Evolutionary conservation across 2,329 filamentous ascomycete species (phyloP).

Genomic region (Cercospora sojina): DNA sequence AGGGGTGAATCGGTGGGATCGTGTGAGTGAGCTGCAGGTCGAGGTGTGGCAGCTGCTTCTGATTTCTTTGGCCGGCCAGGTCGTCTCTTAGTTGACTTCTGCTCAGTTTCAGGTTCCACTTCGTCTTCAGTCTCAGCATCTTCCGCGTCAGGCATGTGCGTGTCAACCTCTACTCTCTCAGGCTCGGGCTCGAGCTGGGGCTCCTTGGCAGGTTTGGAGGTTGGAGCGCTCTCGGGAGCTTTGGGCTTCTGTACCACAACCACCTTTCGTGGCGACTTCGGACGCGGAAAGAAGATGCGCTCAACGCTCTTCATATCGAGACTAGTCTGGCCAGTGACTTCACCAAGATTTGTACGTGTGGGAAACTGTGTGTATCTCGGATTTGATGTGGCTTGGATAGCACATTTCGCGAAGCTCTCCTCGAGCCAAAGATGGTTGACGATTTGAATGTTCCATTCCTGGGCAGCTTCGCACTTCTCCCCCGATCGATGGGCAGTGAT

Average conservation of each 20-base stretch:
- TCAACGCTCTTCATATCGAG: slow-evolving; percentile 73
- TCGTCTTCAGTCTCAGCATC: slow-evolving; percentile 12
- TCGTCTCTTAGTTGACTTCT: slow-evolving; percentile 31
- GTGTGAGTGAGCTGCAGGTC: slow-evolving; percentile 53
- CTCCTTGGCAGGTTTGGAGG: slow-evolving; percentile 20
- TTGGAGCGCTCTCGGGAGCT: slow-evolving; percentile 26
- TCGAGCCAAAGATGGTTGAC: slow-evolving; percentile 97
- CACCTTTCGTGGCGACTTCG: slow-evolving; percentile 30
- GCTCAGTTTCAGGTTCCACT: slow-evolving; percentile 12
- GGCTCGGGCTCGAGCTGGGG: slow-evolving; percentile 19
- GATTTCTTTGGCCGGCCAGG: slow-evolving; percentile 33
- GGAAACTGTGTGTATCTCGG: slow-evolving; percentile 84
- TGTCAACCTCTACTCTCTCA: slow-evolving; percentile 29
- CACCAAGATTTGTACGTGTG: slow-evolving; percentile 82
- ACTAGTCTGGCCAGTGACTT: slow-evolving; percentile 85
- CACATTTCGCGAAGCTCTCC: slow-evolving; percentile 90
- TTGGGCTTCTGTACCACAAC: slow-evolving; percentile 24
- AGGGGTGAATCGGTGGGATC: slow-evolving; percentile 77
- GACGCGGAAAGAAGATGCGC: slow-evolving; percentile 60
- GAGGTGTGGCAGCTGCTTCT: slow-evolving; percentile 31
- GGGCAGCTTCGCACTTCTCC: slow-evolving; percentile 89
- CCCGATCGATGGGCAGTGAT: slow-evolving; percentile 86
- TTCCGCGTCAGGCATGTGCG: slow-evolving; percentile 8
- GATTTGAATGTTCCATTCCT: slow-evolving; percentile 87
- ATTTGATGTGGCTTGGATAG: slow-evolving; percentile 69